Conservation (phyloP, 2,329 filamentous ascomycete species). For the Neonectria neomacrospora region DNA sequence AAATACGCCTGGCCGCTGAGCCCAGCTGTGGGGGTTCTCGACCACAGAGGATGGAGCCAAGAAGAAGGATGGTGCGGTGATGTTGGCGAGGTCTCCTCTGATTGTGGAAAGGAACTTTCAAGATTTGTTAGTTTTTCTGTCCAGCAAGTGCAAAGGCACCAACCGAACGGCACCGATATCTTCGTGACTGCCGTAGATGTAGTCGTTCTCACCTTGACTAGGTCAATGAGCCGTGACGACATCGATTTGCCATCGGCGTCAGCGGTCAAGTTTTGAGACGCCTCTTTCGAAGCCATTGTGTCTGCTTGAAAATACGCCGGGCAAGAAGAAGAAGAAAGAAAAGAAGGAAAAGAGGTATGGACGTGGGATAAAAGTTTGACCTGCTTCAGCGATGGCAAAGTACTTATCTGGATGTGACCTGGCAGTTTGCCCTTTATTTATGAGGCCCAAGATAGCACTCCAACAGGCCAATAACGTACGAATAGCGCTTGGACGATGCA, state of each 20-base stretch:
- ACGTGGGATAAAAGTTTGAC: no score
- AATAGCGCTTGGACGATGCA: not conserved
- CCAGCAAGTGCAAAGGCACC: not conserved
- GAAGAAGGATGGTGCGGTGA: constrained; percentile 63
- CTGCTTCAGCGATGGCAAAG: not conserved
- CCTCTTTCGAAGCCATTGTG: not conserved
- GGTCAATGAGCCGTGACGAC: constrained; percentile 29
- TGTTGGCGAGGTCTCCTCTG: constrained; percentile 63
- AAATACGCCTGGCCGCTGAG: constrained; percentile 59
- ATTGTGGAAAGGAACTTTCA: constrained; percentile 41
- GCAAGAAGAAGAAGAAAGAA: no score
- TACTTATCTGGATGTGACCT: not conserved
- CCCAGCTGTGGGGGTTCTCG: constrained; percentile 63
- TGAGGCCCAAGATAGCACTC: not conserved
- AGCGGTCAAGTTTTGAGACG: not conserved
- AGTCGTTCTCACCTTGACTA: constrained; percentile 30
- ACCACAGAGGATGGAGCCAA: constrained; percentile 61
- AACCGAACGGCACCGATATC: not conserved
- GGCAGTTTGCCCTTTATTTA: not conserved
- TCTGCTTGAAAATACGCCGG: no score
- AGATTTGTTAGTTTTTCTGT: constrained; percentile 2
- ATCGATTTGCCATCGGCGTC: constrained; percentile 26
- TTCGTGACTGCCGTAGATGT: not conserved
- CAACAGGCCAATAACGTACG: not conserved
- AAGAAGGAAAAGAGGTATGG: no score